Evolutionary conservation across 495 filamentous ascomycete species (phyloP).

Genomic region (Penicillium riverlandense): DNA sequence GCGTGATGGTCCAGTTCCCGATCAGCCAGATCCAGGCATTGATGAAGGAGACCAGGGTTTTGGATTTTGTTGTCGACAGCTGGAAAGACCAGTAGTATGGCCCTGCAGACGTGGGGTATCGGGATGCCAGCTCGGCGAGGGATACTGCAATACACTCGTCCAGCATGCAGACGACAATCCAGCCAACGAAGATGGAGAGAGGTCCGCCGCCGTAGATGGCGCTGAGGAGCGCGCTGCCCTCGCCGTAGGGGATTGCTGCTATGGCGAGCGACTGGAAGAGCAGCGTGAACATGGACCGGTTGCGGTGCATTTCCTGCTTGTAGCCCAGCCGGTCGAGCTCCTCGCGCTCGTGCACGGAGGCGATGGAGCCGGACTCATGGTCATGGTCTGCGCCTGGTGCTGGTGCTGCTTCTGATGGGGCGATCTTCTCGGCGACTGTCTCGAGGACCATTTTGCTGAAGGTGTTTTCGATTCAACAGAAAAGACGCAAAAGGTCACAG

Average conservation of each 20-base stretch:
- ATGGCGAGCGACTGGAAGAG: slow-evolving; percentile 33
- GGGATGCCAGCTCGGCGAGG: slow-evolving; percentile 39
- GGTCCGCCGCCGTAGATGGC: slow-evolving; percentile 37
- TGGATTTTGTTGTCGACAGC: slow-evolving; percentile 8
- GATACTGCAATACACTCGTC: slow-evolving; percentile 35
- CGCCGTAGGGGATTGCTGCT: slow-evolving; percentile 40
- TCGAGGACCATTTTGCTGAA: neutral
- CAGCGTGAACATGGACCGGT: slow-evolving; percentile 29
- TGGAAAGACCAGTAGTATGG: slow-evolving; percentile 47
- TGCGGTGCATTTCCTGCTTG: slow-evolving; percentile 30
- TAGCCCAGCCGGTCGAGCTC: slow-evolving; percentile 32
- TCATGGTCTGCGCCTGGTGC: neutral
- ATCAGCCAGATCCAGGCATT: slow-evolving; percentile 62
- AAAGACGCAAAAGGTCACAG: neutral
- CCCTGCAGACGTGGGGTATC: slow-evolving; percentile 44
- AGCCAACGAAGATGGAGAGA: slow-evolving; percentile 36
- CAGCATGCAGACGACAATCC: slow-evolving; percentile 32
- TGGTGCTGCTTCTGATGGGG: too few species aligned
- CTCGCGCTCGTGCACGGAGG: slow-evolving; percentile 8
- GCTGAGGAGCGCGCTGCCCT: slow-evolving; percentile 36
- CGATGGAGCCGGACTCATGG: slow-evolving; percentile 10
- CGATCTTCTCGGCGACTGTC: neutral
- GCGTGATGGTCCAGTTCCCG: slow-evolving; percentile 63
- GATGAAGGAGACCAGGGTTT: slow-evolving; percentile 50
- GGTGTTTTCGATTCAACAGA: neutral